These are phyloP conservation scores for Fusarium compactum DNA, from an alignment of 2,329 filamentous ascomycete species.

Conservation along the genomic window DNA sequence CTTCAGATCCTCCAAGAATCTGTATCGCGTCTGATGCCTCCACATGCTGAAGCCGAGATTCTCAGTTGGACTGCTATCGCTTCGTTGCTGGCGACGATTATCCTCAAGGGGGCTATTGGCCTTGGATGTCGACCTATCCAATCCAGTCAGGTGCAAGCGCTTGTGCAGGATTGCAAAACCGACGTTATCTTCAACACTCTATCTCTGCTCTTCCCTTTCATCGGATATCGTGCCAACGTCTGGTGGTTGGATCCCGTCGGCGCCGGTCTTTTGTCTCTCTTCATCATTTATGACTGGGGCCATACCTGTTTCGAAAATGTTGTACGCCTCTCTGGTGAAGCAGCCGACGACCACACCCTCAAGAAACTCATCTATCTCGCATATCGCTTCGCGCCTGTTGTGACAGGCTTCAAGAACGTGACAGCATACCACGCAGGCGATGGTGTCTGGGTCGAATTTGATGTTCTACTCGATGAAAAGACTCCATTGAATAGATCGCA, in stretches of 20 bases:
- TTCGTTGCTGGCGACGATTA: slow-evolving; percentile 77
- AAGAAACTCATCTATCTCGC: slow-evolving; percentile 52
- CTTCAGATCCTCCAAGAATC: slow-evolving; percentile 80
- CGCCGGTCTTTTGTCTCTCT: slow-evolving; percentile 71
- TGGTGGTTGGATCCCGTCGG: slow-evolving; percentile 77
- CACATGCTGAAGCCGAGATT: slow-evolving; percentile 63
- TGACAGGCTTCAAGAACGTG: slow-evolving; percentile 51
- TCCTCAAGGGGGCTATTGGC: slow-evolving; percentile 85
- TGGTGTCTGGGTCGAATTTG: slow-evolving; percentile 52
- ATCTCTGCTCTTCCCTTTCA: slow-evolving; percentile 85
- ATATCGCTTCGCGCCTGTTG: slow-evolving; percentile 51
- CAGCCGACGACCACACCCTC: slow-evolving; percentile 46
- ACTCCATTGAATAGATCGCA: slow-evolving; percentile 50
- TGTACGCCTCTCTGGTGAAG: slow-evolving; percentile 50
- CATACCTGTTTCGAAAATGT: slow-evolving; percentile 59
- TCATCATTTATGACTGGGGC: slow-evolving; percentile 77
- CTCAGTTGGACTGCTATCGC: slow-evolving; percentile 48
- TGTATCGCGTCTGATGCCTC: slow-evolving; percentile 67
- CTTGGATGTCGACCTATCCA: slow-evolving; percentile 84
- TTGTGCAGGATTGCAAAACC: slow-evolving; percentile 63
- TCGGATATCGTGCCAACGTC: slow-evolving; percentile 67
- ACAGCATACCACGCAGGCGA: slow-evolving; percentile 52
- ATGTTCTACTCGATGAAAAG: slow-evolving; percentile 49
- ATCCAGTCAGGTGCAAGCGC: slow-evolving; percentile 84
- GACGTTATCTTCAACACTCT: slow-evolving; percentile 91